Evolutionary conservation across 768 basidiomycete genomes (phyloP), one percentile per base, ranked within the genome.

Genomic region (Dacryopinax spathularia): DNA sequence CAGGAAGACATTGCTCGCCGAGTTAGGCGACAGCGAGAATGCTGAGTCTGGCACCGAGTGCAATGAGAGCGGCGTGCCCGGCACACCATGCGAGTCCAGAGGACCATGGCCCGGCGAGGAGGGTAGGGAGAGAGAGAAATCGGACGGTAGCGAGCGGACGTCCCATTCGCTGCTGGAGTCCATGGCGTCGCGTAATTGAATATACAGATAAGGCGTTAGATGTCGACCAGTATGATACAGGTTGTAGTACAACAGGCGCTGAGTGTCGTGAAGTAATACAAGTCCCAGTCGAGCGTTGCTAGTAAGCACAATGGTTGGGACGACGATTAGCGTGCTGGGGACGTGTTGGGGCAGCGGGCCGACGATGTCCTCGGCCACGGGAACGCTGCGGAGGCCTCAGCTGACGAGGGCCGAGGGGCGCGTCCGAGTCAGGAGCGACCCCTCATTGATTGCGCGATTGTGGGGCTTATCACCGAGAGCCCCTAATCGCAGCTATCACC

Each of bases 111-210:
- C 48, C 5, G 48, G 48, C 3, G 48, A 56, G 18, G 48, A 56
- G 48, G 48, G 48, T 13, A 56, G 48, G 25, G 48, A 56, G 48
- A 56, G 48, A 10, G 48, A 56, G 48, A 56, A 56, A 29, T 56
- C 48, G 48, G 48, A 56, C 6, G 48, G 48, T 7, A 56, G 48
- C 9, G 48, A 56, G 48, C 29, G 48, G 15, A 56, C 48, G 29
- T 56, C 48, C 48, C 48, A 56, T 56, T 56, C 48, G 48, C 48
- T 56, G 25, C 48, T 29, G 31, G 29, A 56, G 25, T 56, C 48
- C 48, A 56, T 56, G 15, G 10, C 48, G 48, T 20, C 36, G 36
- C 36, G 36, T 37, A n/a, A 29, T 13, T 9, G 48, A 27, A 5
- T 9, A 10, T 15, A 56, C 13, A 56, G 48, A 56, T 56, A 56